Evolutionary conservation across 2,329 filamentous ascomycete species (phyloP).

Genomic region (Scedosporium aurantiacum): DNA sequence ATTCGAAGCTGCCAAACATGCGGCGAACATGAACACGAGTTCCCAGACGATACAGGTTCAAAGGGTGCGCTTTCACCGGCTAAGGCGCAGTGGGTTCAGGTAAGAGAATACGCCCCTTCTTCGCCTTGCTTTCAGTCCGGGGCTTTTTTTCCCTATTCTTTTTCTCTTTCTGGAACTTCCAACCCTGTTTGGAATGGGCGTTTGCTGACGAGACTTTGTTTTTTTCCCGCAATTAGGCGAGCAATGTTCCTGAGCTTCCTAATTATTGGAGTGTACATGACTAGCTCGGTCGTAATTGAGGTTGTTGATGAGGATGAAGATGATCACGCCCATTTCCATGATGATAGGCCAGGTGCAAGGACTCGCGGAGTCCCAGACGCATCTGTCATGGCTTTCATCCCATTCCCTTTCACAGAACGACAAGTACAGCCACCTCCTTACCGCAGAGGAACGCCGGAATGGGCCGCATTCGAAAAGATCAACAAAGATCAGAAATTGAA

Average conservation of each 20-base stretch:
- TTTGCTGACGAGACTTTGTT: no score
- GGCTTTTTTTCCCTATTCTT: no score
- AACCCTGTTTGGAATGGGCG: no score
- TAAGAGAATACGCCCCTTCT: conserved; percentile 20
- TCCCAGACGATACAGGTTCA: neutral
- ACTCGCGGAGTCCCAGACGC: conserved; percentile 18
- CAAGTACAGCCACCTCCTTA: conserved; percentile 38
- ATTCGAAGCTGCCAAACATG: neutral
- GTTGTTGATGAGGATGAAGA: conserved; percentile 29
- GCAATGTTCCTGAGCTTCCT: conserved; percentile 17
- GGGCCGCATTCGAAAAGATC: conserved; percentile 46
- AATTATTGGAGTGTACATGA: conserved; percentile 34
- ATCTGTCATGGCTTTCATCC: conserved; percentile 42
- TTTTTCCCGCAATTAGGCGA: neutral
- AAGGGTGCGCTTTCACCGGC: neutral
- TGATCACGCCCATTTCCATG: neutral
- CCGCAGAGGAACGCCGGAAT: conserved; percentile 43
- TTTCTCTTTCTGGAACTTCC: no score
- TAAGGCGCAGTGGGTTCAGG: conserved; percentile 10
- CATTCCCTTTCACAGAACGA: conserved; percentile 47
- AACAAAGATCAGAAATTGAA: conserved; percentile 38
- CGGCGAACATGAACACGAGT: neutral
- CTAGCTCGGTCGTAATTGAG: conserved; percentile 30
- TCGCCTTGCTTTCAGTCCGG: conserved; percentile 13
- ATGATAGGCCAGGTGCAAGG: neutral